These are phyloP conservation scores for Yarrowia deformans DNA, from an alignment of 805 yeast species.

Conservation along the genomic window DNA sequence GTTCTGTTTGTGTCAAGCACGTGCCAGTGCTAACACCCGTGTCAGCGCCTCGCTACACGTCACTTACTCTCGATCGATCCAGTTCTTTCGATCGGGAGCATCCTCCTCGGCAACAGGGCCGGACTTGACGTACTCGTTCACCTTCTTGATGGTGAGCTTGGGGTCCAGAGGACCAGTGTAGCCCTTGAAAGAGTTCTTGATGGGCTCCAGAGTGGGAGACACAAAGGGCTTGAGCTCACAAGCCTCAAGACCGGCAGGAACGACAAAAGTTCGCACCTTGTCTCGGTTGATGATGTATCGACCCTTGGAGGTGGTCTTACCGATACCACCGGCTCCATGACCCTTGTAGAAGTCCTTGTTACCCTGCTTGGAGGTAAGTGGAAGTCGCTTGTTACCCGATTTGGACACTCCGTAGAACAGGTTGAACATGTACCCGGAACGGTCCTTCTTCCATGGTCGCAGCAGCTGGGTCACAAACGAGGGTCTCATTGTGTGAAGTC, in stretches of 20 bases:
- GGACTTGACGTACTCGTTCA: slow-evolving; percentile 75
- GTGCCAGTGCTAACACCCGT: not conserved
- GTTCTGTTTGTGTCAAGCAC: not conserved
- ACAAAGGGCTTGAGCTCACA: slow-evolving; percentile 75
- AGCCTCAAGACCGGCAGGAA: slow-evolving; percentile 60
- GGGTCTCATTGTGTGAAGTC: slow-evolving; percentile 48
- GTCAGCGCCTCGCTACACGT: not conserved
- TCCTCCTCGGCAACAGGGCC: slow-evolving; percentile 58
- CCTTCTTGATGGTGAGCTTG: slow-evolving; percentile 70
- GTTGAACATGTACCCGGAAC: slow-evolving; percentile 65
- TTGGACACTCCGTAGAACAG: slow-evolving; percentile 81
- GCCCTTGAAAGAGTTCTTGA: slow-evolving; percentile 73
- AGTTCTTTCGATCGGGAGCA: slow-evolving; percentile 42
- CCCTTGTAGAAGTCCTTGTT: slow-evolving; percentile 95
- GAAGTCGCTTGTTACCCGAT: slow-evolving; percentile 77
- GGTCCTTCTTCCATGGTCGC: slow-evolving; percentile 88
- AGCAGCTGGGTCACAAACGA: slow-evolving; percentile 57
- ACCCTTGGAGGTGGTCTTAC: slow-evolving; percentile 76
- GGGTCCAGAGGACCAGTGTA: slow-evolving; percentile 81
- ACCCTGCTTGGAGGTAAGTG: slow-evolving; percentile 91
- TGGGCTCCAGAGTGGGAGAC: slow-evolving; percentile 72
- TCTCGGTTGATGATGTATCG: slow-evolving; percentile 79
- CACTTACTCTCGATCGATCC: slow-evolving; percentile 45
- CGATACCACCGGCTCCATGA: slow-evolving; percentile 93
- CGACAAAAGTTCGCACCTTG: slow-evolving; percentile 89